phyloP scores from a whole-genome alignment of 495 filamentous ascomycete genomes.

The Bryoglossum gracile region DNA sequence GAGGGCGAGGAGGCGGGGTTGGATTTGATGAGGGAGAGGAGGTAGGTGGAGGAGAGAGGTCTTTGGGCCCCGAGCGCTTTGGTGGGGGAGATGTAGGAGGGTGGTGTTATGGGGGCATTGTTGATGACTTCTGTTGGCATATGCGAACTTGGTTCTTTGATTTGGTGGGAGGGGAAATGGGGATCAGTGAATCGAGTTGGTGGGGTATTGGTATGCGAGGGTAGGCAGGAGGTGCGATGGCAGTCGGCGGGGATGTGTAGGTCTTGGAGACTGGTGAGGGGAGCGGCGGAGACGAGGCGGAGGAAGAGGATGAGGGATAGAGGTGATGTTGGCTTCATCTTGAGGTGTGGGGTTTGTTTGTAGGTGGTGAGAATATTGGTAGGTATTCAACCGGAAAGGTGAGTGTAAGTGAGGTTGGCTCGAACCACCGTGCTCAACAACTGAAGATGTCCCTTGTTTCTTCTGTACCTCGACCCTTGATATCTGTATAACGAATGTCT shows the following conservation, averaged over 20 bases:
- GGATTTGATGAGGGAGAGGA: slow-evolving; percentile 12
- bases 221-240: slow-evolving; percentile 19
- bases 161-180: slow-evolving; percentile 15
- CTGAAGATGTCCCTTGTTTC: background rate
- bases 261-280: slow-evolving; percentile 2
- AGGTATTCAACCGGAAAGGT: background rate
- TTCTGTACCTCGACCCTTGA: background rate
- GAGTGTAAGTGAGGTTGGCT: background rate
- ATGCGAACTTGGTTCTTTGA: background rate
- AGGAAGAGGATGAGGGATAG: slow-evolving; percentile 21
- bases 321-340: slow-evolving; percentile 20
- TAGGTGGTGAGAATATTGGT: background rate
- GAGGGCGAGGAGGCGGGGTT: background rate
- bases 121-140: slow-evolving; percentile 14
- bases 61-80: slow-evolving; percentile 9
- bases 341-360: background rate
- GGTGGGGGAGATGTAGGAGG: background rate
- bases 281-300: slow-evolving; percentile 9
- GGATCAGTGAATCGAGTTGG: slow-evolving; percentile 24
- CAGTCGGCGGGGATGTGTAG: slow-evolving; percentile 7
- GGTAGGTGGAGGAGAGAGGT: slow-evolving; percentile 21
- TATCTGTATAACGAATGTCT: background rate
- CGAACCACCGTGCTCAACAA: background rate
- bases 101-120: slow-evolving; percentile 23
- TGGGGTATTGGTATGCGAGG: slow-evolving; percentile 31